These are phyloP conservation scores for Amanita subjunquillea DNA, from an alignment of 768 basidiomycete genomes.

Conservation along the genomic window DNA sequence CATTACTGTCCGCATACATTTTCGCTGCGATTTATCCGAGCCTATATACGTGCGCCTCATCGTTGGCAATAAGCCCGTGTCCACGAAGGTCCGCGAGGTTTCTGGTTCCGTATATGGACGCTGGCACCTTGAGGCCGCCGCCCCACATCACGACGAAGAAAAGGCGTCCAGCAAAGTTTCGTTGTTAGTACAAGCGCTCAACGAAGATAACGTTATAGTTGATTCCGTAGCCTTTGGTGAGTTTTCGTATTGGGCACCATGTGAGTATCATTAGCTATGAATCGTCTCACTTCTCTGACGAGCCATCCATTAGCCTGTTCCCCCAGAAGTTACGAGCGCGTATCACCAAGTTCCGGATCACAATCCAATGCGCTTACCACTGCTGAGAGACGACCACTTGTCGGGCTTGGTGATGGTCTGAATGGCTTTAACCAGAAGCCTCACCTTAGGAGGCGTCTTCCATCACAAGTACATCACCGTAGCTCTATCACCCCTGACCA, in stretches of 20 bases:
- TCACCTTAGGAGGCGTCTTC: constrained; percentile 27
- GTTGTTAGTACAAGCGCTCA: constrained; percentile 54
- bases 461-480: constrained; percentile 27
- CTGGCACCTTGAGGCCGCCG: constrained; percentile 58
- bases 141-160: constrained; percentile 41
- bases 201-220: constrained; percentile 40
- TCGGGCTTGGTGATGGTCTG: not conserved
- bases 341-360: not conserved
- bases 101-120: constrained; percentile 34
- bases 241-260: constrained; percentile 51
- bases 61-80: constrained; percentile 57
- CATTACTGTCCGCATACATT: constrained; percentile 55
- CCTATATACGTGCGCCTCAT: constrained; percentile 63
- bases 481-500: constrained; percentile 30
- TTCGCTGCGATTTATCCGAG: constrained; percentile 38
- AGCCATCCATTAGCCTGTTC: not conserved
- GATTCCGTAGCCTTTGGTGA: constrained; percentile 65
- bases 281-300: not conserved
- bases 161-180: constrained; percentile 34
- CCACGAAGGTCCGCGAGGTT: constrained; percentile 53
- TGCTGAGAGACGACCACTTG: not conserved
- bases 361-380: not conserved
- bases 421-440: constrained; percentile 9
- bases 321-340: not conserved
- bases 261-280: constrained; percentile 16